phyloP scores from a whole-genome alignment of 129 eudicot genomes.

The Flaveria ramosissima region DNA sequence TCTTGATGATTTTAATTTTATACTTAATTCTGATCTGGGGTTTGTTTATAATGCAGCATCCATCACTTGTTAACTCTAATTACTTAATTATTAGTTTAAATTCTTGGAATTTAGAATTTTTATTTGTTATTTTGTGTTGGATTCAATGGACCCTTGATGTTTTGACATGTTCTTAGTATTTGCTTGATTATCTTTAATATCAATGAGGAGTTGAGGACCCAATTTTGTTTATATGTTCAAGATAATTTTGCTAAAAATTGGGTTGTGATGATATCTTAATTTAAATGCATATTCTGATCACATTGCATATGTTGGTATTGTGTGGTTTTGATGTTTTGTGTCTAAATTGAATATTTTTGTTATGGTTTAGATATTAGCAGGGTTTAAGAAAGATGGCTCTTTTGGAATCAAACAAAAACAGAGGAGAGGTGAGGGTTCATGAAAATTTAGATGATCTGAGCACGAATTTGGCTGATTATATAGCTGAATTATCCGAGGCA shows the following conservation, averaged over 20 bases:
- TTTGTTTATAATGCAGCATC: constrained; percentile 38
- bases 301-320: constrained; percentile 21
- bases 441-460: constrained; percentile 80
- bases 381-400: constrained; percentile 57
- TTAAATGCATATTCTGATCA: constrained; percentile 18
- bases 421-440: constrained; percentile 64
- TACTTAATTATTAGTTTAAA: no score
- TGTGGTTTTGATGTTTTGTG: constrained; percentile 11
- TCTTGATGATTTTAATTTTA: constrained; percentile 26
- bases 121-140: constrained; percentile 27
- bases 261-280: background rate
- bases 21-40: constrained; percentile 41
- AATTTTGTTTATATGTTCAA: constrained; percentile 16
- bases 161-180: constrained; percentile 22
- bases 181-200: constrained; percentile 4
- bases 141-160: constrained; percentile 7
- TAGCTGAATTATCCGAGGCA: constrained; percentile 77
- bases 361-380: constrained; percentile 16
- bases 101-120: constrained; percentile 13
- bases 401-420: constrained; percentile 50
- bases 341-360: background rate
- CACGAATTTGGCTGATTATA: constrained; percentile 81
- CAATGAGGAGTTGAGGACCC: background rate
- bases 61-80: constrained; percentile 15
- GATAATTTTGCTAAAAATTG: background rate